A percentile compares a stretch with the other conserved stretches of the same genome.
phyloP scores from a whole-genome alignment of 139 green algal genomes.

The Pseudopediastrum boryanum region DNA sequence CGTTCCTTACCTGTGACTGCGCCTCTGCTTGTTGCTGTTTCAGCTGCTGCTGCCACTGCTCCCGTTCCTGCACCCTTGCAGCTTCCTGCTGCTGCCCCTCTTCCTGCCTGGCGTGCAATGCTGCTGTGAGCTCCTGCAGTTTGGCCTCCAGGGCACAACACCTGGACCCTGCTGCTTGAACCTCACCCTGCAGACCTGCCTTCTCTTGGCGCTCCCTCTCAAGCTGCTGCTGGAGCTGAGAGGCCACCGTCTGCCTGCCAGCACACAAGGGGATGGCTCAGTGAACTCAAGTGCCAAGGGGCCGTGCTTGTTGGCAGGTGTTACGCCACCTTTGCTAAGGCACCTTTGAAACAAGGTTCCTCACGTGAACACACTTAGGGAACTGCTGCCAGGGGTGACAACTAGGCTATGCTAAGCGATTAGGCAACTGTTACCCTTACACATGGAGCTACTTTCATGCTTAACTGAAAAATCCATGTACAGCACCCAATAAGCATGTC shows the following conservation, averaged over 20 bases:
- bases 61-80: background rate
- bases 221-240: conserved; percentile 13
- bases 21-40: background rate
- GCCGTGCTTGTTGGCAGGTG: background rate
- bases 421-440: too few species aligned
- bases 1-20: background rate
- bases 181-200: too few species aligned
- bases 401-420: background rate
- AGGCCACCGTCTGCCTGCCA: background rate
- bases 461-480: too few species aligned
- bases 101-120: background rate
- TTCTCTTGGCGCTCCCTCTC: too few species aligned
- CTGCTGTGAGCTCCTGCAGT: conserved; percentile 8
- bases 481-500: too few species aligned
- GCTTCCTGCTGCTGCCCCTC: background rate
- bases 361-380: background rate
- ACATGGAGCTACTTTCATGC: too few species aligned
- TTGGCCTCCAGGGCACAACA: background rate
- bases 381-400: too few species aligned
- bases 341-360: background rate
- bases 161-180: too few species aligned
- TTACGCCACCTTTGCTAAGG: background rate
- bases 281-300: too few species aligned
- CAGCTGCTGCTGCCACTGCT: background rate
- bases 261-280: too few species aligned